Base-by-base conservation (phyloP, 345 rosid genomes). In the Moringa oleifera region DNA sequence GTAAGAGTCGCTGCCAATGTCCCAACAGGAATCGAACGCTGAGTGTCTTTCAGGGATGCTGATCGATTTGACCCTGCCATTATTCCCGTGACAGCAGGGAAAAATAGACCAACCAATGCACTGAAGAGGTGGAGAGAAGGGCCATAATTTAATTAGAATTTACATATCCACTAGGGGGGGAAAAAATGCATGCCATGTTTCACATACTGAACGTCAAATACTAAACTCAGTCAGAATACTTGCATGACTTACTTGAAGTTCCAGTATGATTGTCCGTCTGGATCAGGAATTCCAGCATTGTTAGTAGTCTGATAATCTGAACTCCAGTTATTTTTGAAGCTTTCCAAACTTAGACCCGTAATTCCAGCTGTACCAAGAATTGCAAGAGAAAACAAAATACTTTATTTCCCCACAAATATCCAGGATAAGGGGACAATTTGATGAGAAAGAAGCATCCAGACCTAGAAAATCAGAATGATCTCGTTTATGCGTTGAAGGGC, bases 21-120 rank as follows among this genome's bases (percentile, higher is more conserved):
- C 65, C 99, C 99, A 24, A 91, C 7, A 0, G 99, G 98, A 68
- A 95, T 95, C 64, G 99, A 95, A 51, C 81, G 93, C 68, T 95
- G 99, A 7, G 99, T 95, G 68, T 95, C 99, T 75, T 87, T 91
- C 51, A 95, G 83, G 36, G 94, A 87, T 23, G 96, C 90, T 65
- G 98, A 95, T 77, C 99, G 82, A 77, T 95, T 95, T 61, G 98
- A 95, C 54, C 99, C 98, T 23, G 99, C 96, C 99, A 95, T 89
- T 61, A 94, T 90, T 72, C 97, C 99, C 10, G 99, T 94, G 57
- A 94, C 99, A 57, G 99, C 97, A 68, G 99, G 99, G 76, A 95
- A 95, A 79, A 91, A 95, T 63, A 95, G 91, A 71, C 99, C 98
- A 59, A 95, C 98, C 88, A 95, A 65, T 49, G 87, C 81, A 85